Evolutionary conservation across 495 filamentous ascomycete genomes (phyloP).

Genomic region (Polyplosphaeria fusca): DNA sequence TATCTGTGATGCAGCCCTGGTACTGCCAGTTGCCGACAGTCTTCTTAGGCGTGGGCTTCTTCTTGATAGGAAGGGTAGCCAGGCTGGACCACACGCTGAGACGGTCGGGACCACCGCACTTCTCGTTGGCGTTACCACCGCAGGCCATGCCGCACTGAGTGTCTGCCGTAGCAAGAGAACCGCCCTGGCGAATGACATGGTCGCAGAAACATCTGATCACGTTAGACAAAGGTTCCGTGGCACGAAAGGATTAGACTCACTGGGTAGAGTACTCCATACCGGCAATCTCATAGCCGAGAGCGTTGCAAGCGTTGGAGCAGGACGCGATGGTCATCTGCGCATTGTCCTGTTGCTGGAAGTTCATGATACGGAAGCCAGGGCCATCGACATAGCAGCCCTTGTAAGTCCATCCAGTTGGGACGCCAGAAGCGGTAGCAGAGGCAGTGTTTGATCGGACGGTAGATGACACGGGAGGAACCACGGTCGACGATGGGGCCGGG

Average conservation of each 20-base stretch:
- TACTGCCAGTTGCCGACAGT: constrained; percentile 44
- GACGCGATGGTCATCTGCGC: constrained; percentile 27
- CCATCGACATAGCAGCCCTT: constrained; percentile 56
- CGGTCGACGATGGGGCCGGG: neutral
- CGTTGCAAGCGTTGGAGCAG: constrained; percentile 15
- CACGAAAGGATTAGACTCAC: too few relatives aligned
- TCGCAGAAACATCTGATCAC: too few relatives aligned
- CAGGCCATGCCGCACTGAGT: constrained; percentile 30
- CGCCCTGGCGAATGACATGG: constrained; percentile 35
- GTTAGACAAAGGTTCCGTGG: too few relatives aligned
- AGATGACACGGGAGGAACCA: neutral
- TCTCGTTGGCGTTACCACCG: constrained; percentile 46
- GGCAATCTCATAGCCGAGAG: constrained; percentile 27
- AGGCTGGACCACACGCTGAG: constrained; percentile 41
- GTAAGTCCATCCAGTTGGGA: constrained; percentile 50
- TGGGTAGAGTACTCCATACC: constrained; percentile 30
- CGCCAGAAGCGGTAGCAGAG: neutral
- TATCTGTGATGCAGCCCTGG: constrained; percentile 42
- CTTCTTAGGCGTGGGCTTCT: constrained; percentile 39
- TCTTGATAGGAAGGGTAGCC: constrained; percentile 27
- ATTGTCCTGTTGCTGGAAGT: constrained; percentile 47
- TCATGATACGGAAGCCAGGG: constrained; percentile 50
- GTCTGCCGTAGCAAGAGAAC: constrained; percentile 18
- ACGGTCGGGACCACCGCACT: constrained; percentile 34
- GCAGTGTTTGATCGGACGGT: constrained; percentile 11